Percentiles rank a stretch among this genome's conserved stretches.
Evolutionary conservation across 2,329 filamentous ascomycete genomes (phyloP).

Genomic region (Oidium heveae): DNA sequence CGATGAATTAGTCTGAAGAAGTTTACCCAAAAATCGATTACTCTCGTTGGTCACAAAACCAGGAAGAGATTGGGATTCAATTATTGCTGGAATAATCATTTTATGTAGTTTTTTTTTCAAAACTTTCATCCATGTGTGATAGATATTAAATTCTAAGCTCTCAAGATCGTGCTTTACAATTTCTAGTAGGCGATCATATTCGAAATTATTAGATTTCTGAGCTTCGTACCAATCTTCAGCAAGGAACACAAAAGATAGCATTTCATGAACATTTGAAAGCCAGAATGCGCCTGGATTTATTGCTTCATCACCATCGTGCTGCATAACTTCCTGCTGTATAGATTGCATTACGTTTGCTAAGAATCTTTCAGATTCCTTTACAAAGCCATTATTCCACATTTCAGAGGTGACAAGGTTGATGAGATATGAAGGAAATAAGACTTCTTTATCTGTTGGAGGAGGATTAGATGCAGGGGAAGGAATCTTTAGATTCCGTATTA

Average conservation of each 20-base stretch:
- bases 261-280: conserved; percentile 97
- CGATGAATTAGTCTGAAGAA: conserved; percentile 67
- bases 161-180: conserved; percentile 98
- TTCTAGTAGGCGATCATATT: conserved; percentile 89
- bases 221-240: conserved; percentile 99
- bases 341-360: conserved; percentile 98
- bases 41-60: conserved; percentile 98
- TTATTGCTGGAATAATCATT: conserved; percentile 98
- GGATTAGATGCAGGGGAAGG: conserved; percentile 68
- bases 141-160: conserved; percentile 98
- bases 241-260: conserved; percentile 97
- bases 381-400: conserved; percentile 99
- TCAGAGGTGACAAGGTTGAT: conserved; percentile 98
- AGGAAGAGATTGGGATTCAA: conserved; percentile 91
- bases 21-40: conserved; percentile 92
- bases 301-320: conserved; percentile 88
- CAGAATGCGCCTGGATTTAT: conserved; percentile 96
- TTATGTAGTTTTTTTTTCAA: conserved; percentile 98
- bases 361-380: conserved; percentile 97
- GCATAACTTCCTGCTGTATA: conserved; percentile 98
- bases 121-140: conserved; percentile 99
- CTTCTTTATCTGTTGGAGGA: conserved; percentile 90
- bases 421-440: conserved; percentile 92
- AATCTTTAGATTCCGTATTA: conserved; percentile 93
- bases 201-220: conserved; percentile 97